Base-by-base conservation (phyloP, 805 yeast species). In the Yarrowia deformans region DNA sequence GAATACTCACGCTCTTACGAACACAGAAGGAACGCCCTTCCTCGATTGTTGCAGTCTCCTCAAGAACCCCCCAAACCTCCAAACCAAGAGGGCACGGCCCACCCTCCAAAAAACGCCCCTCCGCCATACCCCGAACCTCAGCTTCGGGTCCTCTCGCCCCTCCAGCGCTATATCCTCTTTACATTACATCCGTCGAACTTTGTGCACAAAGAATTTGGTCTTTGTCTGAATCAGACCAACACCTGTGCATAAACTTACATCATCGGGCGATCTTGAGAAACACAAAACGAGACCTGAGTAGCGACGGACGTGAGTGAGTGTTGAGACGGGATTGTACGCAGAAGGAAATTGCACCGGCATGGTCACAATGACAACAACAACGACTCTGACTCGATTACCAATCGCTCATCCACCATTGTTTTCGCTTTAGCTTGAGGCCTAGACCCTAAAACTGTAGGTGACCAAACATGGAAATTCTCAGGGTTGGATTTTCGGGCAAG, bases 241-340 rank as follows among this genome's bases (percentile, higher is more conserved):
- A 37, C 60, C 60, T 54, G 60, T 56, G 63, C 63, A 56, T 56
- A 42, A 40, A 56, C 63, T 56, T 56, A 40, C 63, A 56, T 56
- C 63, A 56, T 56, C 63, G 63, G 63, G 63, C 63, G 63, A 56
- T 42, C 48, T 39, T 23, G 48, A 54, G 37, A 56, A 56, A 56
- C 58, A 12, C 42, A 35, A 52, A 35, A 35, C 40, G 42, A 35
- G 58, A 29, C 7, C 29, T 18, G 29, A 2, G 49, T n/a, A 40
- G 4, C 8, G 14, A 3, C 29, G 35, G 34, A 2, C 1, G 18
- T n/a, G 18, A 5, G 45, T 4, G 4, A 19, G 7, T 42, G 9
- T 42, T 42, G 42, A 39, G 42, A 13, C 13, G 8, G 35, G 8
- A 34, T 34, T 34, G 8, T 8, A 34, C 5, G 35, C 35, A n/a